phyloP scores from a whole-genome alignment of 805 yeast genomes.

The Nakazawaea pomicola region DNA sequence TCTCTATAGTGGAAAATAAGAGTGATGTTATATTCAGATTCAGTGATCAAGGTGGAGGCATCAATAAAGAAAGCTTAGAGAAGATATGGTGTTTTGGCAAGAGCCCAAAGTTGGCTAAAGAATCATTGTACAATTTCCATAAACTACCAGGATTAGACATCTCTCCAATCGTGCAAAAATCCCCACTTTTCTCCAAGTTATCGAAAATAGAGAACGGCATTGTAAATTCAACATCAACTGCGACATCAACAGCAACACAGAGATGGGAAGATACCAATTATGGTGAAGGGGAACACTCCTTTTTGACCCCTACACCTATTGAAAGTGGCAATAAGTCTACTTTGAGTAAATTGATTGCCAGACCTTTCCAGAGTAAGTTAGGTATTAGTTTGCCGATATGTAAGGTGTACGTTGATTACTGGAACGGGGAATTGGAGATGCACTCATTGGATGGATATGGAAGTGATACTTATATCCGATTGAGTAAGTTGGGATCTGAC shows the following conservation, averaged over 20 bases:
- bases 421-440: conserved; percentile 89
- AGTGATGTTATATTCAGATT: conserved; percentile 71
- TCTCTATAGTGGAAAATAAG: conserved; percentile 63
- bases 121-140: conserved; percentile 63
- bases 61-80: conserved; percentile 50
- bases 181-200: conserved; percentile 8
- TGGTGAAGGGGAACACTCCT: conserved; percentile 10
- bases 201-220: neutral
- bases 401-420: conserved; percentile 88
- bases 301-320: conserved; percentile 12
- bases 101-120: conserved; percentile 51
- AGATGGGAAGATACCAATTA: neutral
- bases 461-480: conserved; percentile 75
- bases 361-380: conserved; percentile 70
- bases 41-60: conserved; percentile 90
- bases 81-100: conserved; percentile 88
- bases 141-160: conserved; percentile 57
- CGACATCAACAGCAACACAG: neutral
- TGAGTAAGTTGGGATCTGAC: conserved; percentile 75
- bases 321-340: conserved; percentile 39
- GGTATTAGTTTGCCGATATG: conserved; percentile 94
- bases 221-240: neutral
- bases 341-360: conserved; percentile 55
- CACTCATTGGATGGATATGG: conserved; percentile 89
- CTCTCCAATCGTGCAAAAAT: conserved; percentile 16